Percentiles rank a stretch among this genome's conserved stretches.
Evolutionary conservation across 2,329 filamentous ascomycete species (phyloP).

Genomic region (Lomentospora prolificans): DNA sequence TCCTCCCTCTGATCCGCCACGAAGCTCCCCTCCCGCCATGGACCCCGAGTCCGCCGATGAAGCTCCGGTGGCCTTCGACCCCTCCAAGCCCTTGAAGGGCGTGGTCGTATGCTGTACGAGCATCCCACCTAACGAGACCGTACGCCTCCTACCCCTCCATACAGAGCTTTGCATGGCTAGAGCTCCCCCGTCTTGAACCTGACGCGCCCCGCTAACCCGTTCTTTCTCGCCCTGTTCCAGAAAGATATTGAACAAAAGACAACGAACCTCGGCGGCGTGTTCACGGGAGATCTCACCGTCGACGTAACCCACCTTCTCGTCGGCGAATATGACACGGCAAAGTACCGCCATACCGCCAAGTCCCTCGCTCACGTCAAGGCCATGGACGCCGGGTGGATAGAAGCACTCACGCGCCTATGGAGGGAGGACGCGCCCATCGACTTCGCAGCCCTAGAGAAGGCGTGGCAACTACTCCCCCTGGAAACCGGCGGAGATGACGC

Average conservation of each 20-base stretch:
- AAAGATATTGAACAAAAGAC: conserved; percentile 53
- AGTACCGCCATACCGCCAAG: conserved; percentile 91
- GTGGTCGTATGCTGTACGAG: conserved; percentile 82
- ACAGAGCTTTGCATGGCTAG: background rate
- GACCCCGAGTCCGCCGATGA: conserved; percentile 4
- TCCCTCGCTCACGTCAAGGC: conserved; percentile 78
- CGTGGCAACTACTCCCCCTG: conserved; percentile 56
- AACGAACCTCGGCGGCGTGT: conserved; percentile 71
- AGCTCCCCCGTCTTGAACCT: background rate
- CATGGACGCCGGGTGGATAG: conserved; percentile 75
- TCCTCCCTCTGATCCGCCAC: background rate
- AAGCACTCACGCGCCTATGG: conserved; percentile 72
- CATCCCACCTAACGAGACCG: conserved; percentile 68
- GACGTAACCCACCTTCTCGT: conserved; percentile 93
- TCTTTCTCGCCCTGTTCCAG: conserved; percentile 19
- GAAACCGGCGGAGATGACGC: conserved; percentile 38
- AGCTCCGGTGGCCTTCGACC: conserved; percentile 31
- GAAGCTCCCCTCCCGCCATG: background rate
- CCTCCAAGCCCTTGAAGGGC: conserved; percentile 55
- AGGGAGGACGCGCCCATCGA: conserved; percentile 74
- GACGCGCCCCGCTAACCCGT: conserved; percentile 5
- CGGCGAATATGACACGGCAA: conserved; percentile 78
- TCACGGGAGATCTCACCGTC: conserved; percentile 88
- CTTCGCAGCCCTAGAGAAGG: conserved; percentile 55
- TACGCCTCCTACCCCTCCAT: conserved; percentile 29